phyloP scores from a whole-genome alignment of 768 basidiomycete species.

The Asterophora lycoperdoides region DNA sequence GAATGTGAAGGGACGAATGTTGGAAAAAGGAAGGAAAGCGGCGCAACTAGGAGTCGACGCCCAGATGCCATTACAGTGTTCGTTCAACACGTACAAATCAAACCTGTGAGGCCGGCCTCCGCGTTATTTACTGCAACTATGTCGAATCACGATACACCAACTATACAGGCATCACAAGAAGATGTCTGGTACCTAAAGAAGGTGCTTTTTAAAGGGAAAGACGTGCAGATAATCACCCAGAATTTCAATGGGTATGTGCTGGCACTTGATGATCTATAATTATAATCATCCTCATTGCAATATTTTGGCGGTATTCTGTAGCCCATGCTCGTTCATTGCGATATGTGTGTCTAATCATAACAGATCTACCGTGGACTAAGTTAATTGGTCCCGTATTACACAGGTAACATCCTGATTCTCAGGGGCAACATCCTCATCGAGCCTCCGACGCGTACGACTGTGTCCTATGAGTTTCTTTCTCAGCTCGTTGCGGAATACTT shows the following conservation, averaged over 20 bases:
- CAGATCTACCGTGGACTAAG: slow-evolving; percentile 5
- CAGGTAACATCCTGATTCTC: slow-evolving; percentile 86
- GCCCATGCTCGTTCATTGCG: too few relatives aligned
- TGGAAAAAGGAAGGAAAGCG: too few relatives aligned
- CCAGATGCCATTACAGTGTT: not conserved
- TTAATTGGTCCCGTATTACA: slow-evolving; percentile 7
- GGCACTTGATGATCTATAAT: not conserved
- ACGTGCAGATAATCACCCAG: slow-evolving; percentile 69
- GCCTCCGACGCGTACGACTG: slow-evolving; percentile 59
- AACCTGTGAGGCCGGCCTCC: not conserved
- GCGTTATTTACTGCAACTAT: not conserved
- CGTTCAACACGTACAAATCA: not conserved
- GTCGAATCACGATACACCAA: slow-evolving; percentile 19
- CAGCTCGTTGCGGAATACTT: slow-evolving; percentile 83
- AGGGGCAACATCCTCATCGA: slow-evolving; percentile 76
- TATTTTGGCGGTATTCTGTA: too few relatives aligned
- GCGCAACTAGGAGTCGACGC: not conserved
- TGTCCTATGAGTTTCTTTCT: slow-evolving; percentile 83
- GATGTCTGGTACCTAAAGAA: slow-evolving; percentile 80
- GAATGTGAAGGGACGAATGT: too few relatives aligned
- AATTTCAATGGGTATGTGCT: slow-evolving; percentile 74
- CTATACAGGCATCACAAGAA: slow-evolving; percentile 38
- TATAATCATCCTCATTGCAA: too few relatives aligned
- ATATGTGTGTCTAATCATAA: slow-evolving; percentile 26
- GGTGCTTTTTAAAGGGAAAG: slow-evolving; percentile 45